Evolutionary conservation across 139 green algal genomes (phyloP).

Genomic region (Chlamydomonas schloesseri): DNA sequence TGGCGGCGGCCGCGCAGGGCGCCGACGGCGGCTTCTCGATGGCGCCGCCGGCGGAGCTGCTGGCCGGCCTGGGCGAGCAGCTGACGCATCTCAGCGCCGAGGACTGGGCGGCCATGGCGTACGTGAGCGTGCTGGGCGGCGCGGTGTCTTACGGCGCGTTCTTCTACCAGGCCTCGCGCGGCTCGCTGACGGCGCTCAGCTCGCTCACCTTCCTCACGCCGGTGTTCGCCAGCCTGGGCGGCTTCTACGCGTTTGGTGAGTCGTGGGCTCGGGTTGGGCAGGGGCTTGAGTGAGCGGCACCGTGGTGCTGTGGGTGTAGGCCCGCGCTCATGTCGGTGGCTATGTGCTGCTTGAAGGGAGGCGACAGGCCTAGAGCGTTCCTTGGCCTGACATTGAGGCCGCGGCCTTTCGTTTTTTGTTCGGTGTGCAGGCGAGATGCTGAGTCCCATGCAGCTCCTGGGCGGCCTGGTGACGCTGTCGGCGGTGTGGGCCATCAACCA

Average conservation of each 20-base stretch:
- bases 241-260: constrained; percentile 80
- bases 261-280: too few species aligned
- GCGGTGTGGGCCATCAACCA: constrained; percentile 85
- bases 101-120: constrained; percentile 66
- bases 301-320: too few species aligned
- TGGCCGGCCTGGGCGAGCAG: constrained; percentile 47
- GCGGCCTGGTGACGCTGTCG: constrained; percentile 88
- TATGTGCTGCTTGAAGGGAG: too few species aligned
- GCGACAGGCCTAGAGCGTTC: too few species aligned
- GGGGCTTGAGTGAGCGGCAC: too few species aligned
- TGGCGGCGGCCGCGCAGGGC: constrained; percentile 40
- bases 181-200: constrained; percentile 90
- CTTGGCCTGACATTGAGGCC: too few species aligned
- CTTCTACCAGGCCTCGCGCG: constrained; percentile 77
- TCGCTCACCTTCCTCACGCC: constrained; percentile 98
- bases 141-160: constrained; percentile 92
- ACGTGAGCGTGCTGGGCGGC: constrained; percentile 92
- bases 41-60: constrained; percentile 28
- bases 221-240: constrained; percentile 84
- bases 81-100: constrained; percentile 34
- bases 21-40: not conserved
- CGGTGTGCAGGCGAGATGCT: constrained; percentile 81
- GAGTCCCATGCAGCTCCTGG: constrained; percentile 86
- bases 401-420: too few species aligned
- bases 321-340: too few species aligned